Base-by-base conservation (phyloP, 1,284 basidiomycete species). In the Golubevia pallescens region DNA sequence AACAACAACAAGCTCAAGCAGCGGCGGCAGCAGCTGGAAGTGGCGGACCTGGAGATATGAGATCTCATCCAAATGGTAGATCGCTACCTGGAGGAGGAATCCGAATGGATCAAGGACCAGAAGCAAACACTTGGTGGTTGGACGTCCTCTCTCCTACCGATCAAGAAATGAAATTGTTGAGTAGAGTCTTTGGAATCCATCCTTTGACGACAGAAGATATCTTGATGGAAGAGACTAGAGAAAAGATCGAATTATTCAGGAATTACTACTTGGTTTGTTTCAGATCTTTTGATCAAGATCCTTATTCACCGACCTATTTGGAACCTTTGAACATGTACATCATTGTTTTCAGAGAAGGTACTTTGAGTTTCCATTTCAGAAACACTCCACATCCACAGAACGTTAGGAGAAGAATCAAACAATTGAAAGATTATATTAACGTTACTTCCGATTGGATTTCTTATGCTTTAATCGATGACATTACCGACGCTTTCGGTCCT, bases 381-480 rank as follows among this genome's bases (percentile, higher is more conserved):
- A 93, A 93, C 13, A 98, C 97, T 0, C 94, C 97, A 0, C 97
- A 99, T 82, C 95, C 97, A 1, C 95, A 97, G 82, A 98, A 97
- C 85, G 97, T 99, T 38, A 93, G 97, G 10, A 89, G 96, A 52
- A 93, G 97, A 38, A 99, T 99, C 86, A 98, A 98, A 88, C 97
- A 99, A 86, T 92, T 99, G 71, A 97, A 97, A 85, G 97, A 99
- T 88, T 99, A 98, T 87, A 99, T 99, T 87, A 93, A 91, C 71
- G 97, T 99, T 75, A 98, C 97, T 0, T 97, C 95, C 2, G 97
- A 99, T 87, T 99, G 97, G 97, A 99, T 99, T 77, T 98, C 95
- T 13, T 99, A 99, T 80, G 97, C 97, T 16, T 90, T 99, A 67
- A 99, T 99, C 83, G 97, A 99, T 87, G 97, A 99, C 87, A 99